Evolutionary conservation across 1,139 yeast species (phyloP).

Genomic region (Suhomyces maxii): DNA sequence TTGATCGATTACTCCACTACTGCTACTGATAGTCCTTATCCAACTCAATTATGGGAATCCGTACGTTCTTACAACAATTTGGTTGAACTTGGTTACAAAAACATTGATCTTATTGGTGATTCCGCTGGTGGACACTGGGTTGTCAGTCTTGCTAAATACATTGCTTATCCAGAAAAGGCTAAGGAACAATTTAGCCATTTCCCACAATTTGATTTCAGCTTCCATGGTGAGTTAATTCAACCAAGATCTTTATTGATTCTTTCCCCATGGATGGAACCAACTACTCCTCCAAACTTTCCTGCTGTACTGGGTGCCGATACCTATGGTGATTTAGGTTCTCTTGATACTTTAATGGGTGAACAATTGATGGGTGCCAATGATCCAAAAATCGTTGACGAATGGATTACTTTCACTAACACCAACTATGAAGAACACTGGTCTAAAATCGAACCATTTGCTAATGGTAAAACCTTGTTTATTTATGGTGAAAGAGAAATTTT

Average conservation of each 20-base stretch:
- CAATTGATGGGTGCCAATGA: constrained; percentile 28
- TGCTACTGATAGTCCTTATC: constrained; percentile 29
- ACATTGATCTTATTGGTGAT: constrained; percentile 44
- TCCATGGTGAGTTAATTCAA: constrained; percentile 19
- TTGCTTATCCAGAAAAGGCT: constrained; percentile 35
- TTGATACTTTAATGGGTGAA: constrained; percentile 28
- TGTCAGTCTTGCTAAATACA: constrained; percentile 32
- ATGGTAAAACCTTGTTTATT: constrained; percentile 28
- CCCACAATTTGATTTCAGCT: constrained; percentile 22
- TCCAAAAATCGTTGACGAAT: constrained; percentile 17
- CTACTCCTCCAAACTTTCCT: constrained; percentile 19
- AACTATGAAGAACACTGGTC: constrained; percentile 30
- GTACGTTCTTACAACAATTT: constrained; percentile 29
- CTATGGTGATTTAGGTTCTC: constrained; percentile 37
- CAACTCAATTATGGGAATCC: constrained; percentile 42
- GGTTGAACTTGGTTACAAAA: constrained; percentile 27
- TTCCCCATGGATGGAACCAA: constrained; percentile 48
- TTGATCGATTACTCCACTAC: constrained; percentile 43
- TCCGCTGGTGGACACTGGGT: constrained; percentile 50
- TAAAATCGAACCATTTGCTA: constrained; percentile 28
- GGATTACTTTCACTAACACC: constrained; percentile 28
- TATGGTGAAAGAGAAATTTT: constrained; percentile 40
- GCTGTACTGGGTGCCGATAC: constrained; percentile 23
- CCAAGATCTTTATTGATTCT: constrained; percentile 35
- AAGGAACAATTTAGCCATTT: constrained; percentile 19